Evolutionary conservation across 805 yeast genomes (phyloP).

Genomic region (Hanseniaspora clermontiae): DNA sequence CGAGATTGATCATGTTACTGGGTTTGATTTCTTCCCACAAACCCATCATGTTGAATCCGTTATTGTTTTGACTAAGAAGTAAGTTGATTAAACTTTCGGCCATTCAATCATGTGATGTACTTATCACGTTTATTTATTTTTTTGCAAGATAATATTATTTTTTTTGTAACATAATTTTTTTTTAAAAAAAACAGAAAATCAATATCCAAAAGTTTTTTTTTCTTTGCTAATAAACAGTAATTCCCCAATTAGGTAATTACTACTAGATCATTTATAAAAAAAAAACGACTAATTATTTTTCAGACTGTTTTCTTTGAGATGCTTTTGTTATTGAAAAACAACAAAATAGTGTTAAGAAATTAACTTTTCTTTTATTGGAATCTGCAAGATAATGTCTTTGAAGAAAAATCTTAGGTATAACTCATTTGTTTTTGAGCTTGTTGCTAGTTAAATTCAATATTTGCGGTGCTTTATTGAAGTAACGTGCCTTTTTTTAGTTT

Average conservation of each 20-base stretch:
- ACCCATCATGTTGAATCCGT: constrained; percentile 87
- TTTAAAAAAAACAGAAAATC: neutral
- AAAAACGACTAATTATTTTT: too few relatives aligned
- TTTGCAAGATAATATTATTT: neutral
- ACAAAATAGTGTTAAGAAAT: too few relatives aligned
- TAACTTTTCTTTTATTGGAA: too few relatives aligned
- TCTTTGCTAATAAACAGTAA: too few relatives aligned
- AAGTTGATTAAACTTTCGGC: neutral
- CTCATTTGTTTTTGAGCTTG: neutral
- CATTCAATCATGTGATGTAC: neutral
- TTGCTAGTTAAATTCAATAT: neutral
- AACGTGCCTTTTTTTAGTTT: neutral
- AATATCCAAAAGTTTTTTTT: neutral
- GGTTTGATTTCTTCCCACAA: constrained; percentile 94
- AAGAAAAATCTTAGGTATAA: too few relatives aligned
- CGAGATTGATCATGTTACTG: constrained; percentile 68
- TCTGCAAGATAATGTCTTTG: too few relatives aligned
- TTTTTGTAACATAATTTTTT: constrained; percentile 1
- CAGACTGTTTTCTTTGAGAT: neutral
- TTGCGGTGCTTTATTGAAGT: neutral
- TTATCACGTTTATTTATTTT: neutral
- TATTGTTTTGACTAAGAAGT: constrained; percentile 44
- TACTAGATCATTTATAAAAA: neutral
- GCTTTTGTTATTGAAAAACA: neutral
- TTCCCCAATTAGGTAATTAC: neutral